phyloP scores from a whole-genome alignment of 352 stramenopile species.

The Phytophthora brassicae region DNA sequence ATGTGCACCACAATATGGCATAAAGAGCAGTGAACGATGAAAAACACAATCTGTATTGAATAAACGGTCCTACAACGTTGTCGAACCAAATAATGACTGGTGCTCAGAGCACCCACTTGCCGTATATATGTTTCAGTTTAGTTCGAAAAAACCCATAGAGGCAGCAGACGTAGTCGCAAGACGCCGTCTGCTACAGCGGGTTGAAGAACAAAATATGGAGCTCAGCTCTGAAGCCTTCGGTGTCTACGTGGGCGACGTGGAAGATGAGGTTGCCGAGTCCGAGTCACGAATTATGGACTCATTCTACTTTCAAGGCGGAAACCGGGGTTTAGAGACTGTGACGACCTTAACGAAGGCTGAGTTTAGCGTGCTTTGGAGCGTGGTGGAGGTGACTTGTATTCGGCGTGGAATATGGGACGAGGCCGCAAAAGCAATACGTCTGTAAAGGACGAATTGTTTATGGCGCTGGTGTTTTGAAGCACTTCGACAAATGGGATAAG shows the following conservation, averaged over 20 bases:
- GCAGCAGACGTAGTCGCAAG: background rate
- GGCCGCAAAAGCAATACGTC: no score
- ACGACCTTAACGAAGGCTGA: no score
- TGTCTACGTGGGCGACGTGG: background rate
- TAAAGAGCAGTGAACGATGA: background rate
- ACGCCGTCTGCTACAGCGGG: background rate
- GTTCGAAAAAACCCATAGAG: background rate
- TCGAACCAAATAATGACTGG: background rate
- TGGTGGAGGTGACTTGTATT: no score
- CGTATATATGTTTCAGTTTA: background rate
- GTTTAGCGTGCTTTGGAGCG: no score
- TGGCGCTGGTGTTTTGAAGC: no score
- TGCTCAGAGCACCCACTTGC: background rate
- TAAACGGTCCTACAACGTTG: background rate
- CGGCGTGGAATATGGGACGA: no score
- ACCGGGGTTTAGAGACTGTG: background rate
- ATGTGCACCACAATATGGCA: background rate
- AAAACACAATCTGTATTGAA: background rate
- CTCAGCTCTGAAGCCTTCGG: background rate
- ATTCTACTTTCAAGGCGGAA: no score
- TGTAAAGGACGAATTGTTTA: no score
- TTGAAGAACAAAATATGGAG: background rate
- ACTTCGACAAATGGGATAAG: no score
- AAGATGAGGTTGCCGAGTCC: background rate
- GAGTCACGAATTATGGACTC: background rate